A percentile compares a stretch with the other conserved stretches of the same genome.
phyloP scores from a whole-genome alignment of 1,284 basidiomycete species.

The Microbotryum intermedium region DNA sequence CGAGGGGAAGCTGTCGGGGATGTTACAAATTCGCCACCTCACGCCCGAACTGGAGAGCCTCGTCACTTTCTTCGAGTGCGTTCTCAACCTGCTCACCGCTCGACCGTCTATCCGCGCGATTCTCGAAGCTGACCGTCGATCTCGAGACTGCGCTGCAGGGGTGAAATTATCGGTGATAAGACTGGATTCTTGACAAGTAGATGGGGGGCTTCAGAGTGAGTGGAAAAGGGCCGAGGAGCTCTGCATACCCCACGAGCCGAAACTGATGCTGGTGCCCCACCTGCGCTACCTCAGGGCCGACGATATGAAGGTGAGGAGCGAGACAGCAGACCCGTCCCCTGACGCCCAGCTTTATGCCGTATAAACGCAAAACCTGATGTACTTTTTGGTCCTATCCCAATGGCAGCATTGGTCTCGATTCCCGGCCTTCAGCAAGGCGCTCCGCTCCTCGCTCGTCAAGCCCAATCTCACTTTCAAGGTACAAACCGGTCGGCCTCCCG shows the following conservation, averaged over 20 bases:
- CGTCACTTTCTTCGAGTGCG: conserved; percentile 65
- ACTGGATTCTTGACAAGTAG: conserved; percentile 76
- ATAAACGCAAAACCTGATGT: too few species aligned
- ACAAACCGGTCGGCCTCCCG: neutral
- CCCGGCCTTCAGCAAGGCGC: conserved; percentile 57
- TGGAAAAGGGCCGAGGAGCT: too few species aligned
- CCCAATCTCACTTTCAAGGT: conserved; percentile 45
- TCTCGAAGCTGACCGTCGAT: too few species aligned
- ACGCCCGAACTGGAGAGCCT: conserved; percentile 84
- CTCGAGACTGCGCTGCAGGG: conserved; percentile 46
- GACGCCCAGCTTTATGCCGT: too few species aligned
- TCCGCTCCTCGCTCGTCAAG: conserved; percentile 62
- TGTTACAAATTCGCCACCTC: conserved; percentile 76
- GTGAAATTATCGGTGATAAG: conserved; percentile 73
- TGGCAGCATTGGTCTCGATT: conserved; percentile 71
- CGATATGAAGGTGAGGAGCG: conserved; percentile 53
- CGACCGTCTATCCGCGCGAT: neutral
- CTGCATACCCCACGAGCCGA: too few species aligned
- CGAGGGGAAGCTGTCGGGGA: conserved; percentile 71
- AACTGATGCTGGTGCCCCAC: too few species aligned
- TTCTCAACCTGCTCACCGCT: neutral
- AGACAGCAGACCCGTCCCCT: too few species aligned
- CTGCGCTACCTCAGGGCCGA: conserved; percentile 45
- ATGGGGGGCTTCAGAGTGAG: conserved; percentile 66
- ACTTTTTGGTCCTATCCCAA: too few species aligned